Evolutionary conservation across 2,329 filamentous ascomycete species (phyloP).

Genomic region (Dactylonectria estremocensis): DNA sequence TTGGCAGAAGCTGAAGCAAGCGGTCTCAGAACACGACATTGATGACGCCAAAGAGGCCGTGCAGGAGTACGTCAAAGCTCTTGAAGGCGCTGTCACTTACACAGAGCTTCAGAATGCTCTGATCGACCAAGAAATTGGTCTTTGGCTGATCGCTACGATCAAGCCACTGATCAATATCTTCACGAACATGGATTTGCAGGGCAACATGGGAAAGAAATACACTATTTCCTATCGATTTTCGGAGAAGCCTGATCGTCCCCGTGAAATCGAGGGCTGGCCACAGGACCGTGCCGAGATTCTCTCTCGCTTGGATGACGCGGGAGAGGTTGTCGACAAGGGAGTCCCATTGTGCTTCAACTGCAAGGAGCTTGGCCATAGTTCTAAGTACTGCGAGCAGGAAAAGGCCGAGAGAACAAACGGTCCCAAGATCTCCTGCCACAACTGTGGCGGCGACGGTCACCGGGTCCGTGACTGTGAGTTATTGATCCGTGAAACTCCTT

Average conservation of each 20-base stretch:
- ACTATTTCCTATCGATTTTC: constrained; percentile 75
- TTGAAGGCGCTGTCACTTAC: constrained; percentile 70
- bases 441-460: constrained; percentile 76
- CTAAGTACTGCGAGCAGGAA: constrained; percentile 74
- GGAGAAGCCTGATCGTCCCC: constrained; percentile 69
- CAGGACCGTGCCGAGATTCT: constrained; percentile 71
- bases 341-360: constrained; percentile 76
- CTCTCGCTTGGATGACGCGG: constrained; percentile 75
- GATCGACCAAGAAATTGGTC: constrained; percentile 65
- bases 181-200: constrained; percentile 82
- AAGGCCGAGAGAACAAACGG: constrained; percentile 62
- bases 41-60: constrained; percentile 74
- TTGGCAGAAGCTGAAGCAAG: constrained; percentile 70
- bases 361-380: constrained; percentile 73
- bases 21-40: constrained; percentile 69
- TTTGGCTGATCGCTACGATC: constrained; percentile 76
- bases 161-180: constrained; percentile 69
- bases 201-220: constrained; percentile 76
- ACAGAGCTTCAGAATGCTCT: constrained; percentile 73
- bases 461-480: constrained; percentile 78
- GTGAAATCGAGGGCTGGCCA: constrained; percentile 74
- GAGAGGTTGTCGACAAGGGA: constrained; percentile 73
- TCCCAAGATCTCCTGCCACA: constrained; percentile 71
- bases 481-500: neutral
- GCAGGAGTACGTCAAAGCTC: constrained; percentile 73